Conservation (phyloP, 495 filamentous ascomycete genomes). For the Hypomontagnella monticulosa region DNA sequence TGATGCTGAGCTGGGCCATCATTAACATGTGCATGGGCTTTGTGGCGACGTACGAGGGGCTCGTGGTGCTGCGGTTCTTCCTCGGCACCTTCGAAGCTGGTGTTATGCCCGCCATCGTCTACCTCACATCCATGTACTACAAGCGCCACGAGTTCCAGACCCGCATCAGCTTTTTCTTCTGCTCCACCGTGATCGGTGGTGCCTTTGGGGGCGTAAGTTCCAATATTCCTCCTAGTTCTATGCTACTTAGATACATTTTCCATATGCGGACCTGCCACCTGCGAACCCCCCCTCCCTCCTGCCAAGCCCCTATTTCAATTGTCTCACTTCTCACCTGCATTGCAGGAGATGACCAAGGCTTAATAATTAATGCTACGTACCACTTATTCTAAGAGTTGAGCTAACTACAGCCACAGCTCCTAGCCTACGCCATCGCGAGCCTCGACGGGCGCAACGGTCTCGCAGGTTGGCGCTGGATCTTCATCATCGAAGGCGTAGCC, state of each 20-base stretch:
- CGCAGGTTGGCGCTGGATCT: slow-evolving; percentile 59
- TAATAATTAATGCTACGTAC: neutral
- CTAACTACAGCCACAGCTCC: slow-evolving; percentile 47
- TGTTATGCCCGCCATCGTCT: slow-evolving; percentile 64
- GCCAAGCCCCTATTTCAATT: neutral
- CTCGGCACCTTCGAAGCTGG: slow-evolving; percentile 69
- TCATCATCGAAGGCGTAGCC: slow-evolving; percentile 64
- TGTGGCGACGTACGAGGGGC: slow-evolving; percentile 59
- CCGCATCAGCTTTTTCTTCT: slow-evolving; percentile 68
- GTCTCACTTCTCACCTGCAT: neutral
- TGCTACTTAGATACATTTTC: neutral
- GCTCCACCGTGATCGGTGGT: slow-evolving; percentile 65
- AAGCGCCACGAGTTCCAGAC: slow-evolving; percentile 68
- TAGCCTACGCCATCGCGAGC: slow-evolving; percentile 67
- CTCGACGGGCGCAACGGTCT: slow-evolving; percentile 64
- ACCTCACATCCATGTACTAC: slow-evolving; percentile 71
- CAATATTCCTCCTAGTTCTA: neutral
- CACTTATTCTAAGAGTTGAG: too few relatives aligned
- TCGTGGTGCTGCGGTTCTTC: slow-evolving; percentile 64
- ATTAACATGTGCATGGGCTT: slow-evolving; percentile 63
- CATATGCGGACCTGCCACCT: neutral
- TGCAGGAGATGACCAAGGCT: neutral
- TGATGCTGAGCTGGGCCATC: slow-evolving; percentile 67
- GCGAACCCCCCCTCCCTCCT: neutral
- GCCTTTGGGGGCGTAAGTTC: slow-evolving; percentile 64